Percentiles rank a stretch among this genome's conserved stretches.
Evolutionary conservation across 2,329 filamentous ascomycete species (phyloP).

Genomic region (Dendrostoma leiphaemia): DNA sequence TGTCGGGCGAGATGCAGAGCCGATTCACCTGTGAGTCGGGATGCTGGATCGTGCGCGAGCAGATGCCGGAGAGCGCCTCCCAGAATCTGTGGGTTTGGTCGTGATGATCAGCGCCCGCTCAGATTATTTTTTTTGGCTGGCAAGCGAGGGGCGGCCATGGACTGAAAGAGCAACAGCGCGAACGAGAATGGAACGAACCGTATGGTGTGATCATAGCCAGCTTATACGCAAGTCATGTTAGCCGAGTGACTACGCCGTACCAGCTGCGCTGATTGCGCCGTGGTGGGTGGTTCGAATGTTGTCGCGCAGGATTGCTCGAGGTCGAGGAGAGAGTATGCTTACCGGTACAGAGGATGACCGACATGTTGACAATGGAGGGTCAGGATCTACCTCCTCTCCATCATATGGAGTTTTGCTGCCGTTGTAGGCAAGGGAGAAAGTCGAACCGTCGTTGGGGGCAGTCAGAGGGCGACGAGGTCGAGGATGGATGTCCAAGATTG

Average conservation of each 20-base stretch:
- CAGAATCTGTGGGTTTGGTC: conserved; percentile 68
- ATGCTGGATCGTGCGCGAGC: conserved; percentile 95
- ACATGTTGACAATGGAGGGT: conserved; percentile 39
- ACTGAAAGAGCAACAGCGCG: too few species aligned
- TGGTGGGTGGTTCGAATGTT: neutral
- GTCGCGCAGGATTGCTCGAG: neutral
- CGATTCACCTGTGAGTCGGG: conserved; percentile 98
- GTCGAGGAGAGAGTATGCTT: conserved; percentile 21
- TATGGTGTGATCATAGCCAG: conserved; percentile 63
- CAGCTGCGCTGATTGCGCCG: too few species aligned
- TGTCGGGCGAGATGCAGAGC: conserved; percentile 96
- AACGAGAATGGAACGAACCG: conserved; percentile 39
- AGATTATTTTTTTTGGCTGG: neutral
- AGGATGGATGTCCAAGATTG: conserved; percentile 3
- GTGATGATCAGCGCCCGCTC: neutral
- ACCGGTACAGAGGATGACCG: conserved; percentile 64
- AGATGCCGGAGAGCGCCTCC: conserved; percentile 97
- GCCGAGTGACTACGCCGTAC: neutral
- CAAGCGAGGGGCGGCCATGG: neutral
- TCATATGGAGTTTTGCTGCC: conserved; percentile 12
- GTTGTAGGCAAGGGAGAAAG: neutral
- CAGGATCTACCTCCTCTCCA: conserved; percentile 12
- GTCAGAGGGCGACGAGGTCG: conserved; percentile 4
- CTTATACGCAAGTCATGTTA: conserved; percentile 32
- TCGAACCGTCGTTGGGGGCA: neutral